Base-by-base conservation (phyloP, 305 asterid species). In the Fraxinus albicans region DNA sequence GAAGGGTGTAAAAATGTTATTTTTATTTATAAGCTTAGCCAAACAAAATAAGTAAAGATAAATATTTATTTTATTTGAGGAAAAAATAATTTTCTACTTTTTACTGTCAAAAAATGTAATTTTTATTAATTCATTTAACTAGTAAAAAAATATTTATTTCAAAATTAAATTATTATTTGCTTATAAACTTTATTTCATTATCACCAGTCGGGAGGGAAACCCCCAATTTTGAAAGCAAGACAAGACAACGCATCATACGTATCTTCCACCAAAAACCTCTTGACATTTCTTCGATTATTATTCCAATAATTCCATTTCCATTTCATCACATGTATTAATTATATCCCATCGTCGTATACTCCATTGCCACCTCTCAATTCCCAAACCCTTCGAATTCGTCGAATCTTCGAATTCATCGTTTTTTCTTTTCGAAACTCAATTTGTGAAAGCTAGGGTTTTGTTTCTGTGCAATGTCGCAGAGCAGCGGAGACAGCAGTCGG, bases 401-500 rank as follows among this genome's bases (percentile, higher is more conserved):
- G 33, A 29, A 29, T 29, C 33, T 29, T 29, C 2, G 33, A 29
- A 29, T 29, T 29, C 33, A 29, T 70, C 42, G 40, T 69, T 6
- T 25, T 70, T 13, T 10, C 15, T 15, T 29, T 15, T 33, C 23
- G 10, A 31, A 70, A 31, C 6, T 70, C 76, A 31, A 31, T 12
- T 31, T 31, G 40, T 70, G 76, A 6, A 70, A 70, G 42, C 40
- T 67, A 67, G 76, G 42, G 75, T 10, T 15, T 31, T 31, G 8
- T 40, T 35, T 31, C 42, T 13, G 21, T 15, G 23, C 13, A 65
- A 91, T 91, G 93, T 90, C 91, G 76, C 85, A 82, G 35, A 83
- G 82, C 55, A 87, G 87, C 84, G 83, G 85, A 44, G 89, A 79
- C 55, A 84, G 47, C 78, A 79, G 80, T 80, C 87, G 82, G 36